Evolutionary conservation across 805 yeast species (phyloP).

Genomic region (Metschnikowia drakensbergensis): DNA sequence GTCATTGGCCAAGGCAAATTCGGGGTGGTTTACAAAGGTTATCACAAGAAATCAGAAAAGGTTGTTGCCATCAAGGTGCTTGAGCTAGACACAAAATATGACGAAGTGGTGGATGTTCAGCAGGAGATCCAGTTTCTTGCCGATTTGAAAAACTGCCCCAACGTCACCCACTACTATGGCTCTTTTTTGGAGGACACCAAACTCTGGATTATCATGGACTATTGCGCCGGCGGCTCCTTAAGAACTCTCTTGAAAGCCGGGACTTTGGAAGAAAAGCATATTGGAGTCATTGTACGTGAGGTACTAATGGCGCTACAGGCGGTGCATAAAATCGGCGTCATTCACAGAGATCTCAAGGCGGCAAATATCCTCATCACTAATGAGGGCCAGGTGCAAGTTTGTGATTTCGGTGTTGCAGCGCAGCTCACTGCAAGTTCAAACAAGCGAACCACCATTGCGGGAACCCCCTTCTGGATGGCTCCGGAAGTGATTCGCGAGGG

Average conservation of each 20-base stretch:
- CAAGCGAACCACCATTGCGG: conserved; percentile 92
- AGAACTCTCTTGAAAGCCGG: conserved; percentile 87
- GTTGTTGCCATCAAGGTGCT: conserved; percentile 91
- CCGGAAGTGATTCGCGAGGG: conserved; percentile 97
- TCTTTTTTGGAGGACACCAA: conserved; percentile 84
- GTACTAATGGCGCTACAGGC: conserved; percentile 69
- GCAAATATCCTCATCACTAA: conserved; percentile 88
- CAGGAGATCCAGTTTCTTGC: conserved; percentile 85
- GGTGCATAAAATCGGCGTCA: conserved; percentile 86
- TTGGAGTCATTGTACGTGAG: conserved; percentile 83
- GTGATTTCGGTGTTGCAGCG: conserved; percentile 99
- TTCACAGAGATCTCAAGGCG: conserved; percentile 94
- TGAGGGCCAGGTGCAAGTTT: conserved; percentile 84
- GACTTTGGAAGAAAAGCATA: conserved; percentile 75
- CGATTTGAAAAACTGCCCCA: conserved; percentile 79
- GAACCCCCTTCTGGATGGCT: conserved; percentile 98
- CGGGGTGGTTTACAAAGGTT: conserved; percentile 93
- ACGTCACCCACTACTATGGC: conserved; percentile 89
- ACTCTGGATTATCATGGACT: conserved; percentile 96
- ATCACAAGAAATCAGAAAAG: conserved; percentile 61
- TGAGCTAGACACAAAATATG: conserved; percentile 87
- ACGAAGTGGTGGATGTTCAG: conserved; percentile 93
- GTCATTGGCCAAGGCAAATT: conserved; percentile 95
- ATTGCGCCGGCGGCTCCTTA: conserved; percentile 94
- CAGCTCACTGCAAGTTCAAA: conserved; percentile 70